Percentiles rank a stretch among this genome's conserved stretches.
Evolutionary conservation across 352 stramenopile genomes (phyloP).

Genomic region (Globisporangium paddicum): DNA sequence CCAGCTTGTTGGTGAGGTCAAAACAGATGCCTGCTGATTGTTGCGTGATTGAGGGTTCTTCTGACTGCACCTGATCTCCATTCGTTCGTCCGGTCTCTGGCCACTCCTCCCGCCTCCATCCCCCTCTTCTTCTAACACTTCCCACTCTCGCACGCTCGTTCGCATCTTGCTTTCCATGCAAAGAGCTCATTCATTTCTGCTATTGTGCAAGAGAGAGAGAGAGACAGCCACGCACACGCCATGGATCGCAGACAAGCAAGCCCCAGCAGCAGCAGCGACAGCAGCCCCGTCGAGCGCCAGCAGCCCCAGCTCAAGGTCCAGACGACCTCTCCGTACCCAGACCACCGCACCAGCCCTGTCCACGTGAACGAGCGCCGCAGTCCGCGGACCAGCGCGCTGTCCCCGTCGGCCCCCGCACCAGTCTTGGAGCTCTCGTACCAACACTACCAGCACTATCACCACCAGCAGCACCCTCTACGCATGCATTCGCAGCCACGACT

Average conservation of each 20-base stretch:
- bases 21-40: not conserved
- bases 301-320: not conserved
- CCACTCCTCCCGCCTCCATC: not conserved
- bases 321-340: not conserved
- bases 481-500: not conserved
- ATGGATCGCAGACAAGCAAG: conserved; percentile 5
- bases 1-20: not conserved
- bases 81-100: not conserved
- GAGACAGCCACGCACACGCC: not conserved
- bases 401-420: not conserved
- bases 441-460: conserved; percentile 5
- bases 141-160: conserved; percentile 8
- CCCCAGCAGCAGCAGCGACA: not conserved
- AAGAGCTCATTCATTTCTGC: conserved; percentile 7
- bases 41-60: not conserved
- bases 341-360: not conserved
- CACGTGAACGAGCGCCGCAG: not conserved
- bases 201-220: not conserved
- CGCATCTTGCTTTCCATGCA: not conserved
- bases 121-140: conserved; percentile 13
- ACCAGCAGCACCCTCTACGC: conserved; percentile 2
- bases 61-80: not conserved
- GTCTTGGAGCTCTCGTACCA: not conserved
- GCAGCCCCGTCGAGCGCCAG: not conserved
- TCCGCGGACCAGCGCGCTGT: not conserved